phyloP scores from a whole-genome alignment of 768 basidiomycete genomes.

The Tricholoma furcatifolium region DNA sequence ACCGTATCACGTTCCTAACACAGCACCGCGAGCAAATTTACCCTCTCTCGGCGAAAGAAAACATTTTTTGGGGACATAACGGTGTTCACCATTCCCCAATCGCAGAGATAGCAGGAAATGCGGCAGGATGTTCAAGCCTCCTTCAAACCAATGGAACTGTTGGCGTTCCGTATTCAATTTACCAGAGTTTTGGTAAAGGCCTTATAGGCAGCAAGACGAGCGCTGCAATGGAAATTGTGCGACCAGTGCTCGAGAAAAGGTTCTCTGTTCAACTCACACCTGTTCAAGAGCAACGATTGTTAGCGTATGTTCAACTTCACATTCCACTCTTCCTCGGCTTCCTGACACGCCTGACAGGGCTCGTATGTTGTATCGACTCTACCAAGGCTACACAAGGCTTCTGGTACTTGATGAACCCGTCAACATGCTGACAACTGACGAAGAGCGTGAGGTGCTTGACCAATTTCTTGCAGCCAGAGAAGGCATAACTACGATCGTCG shows the following conservation, averaged over 20 bases:
- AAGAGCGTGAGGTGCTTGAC: neutral
- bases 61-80: slow-evolving; percentile 33
- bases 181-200: neutral
- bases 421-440: neutral
- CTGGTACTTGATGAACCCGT: slow-evolving; percentile 6
- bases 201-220: neutral
- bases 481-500: slow-evolving; percentile 4
- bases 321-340: neutral
- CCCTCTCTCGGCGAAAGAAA: slow-evolving; percentile 33
- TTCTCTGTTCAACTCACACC: neutral
- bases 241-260: neutral
- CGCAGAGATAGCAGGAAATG: neutral
- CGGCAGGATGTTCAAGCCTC: neutral
- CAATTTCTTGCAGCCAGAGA: neutral
- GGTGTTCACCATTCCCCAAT: neutral
- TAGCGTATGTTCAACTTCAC: neutral
- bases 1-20: slow-evolving; percentile 38
- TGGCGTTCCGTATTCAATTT: neutral
- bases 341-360: neutral
- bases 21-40: slow-evolving; percentile 28
- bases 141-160: neutral
- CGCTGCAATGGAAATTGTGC: neutral
- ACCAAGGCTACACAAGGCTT: neutral
- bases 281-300: neutral
- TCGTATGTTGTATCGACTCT: neutral